phyloP scores from a whole-genome alignment of 257 asterid genomes.

The Scutellaria baicalensis region DNA sequence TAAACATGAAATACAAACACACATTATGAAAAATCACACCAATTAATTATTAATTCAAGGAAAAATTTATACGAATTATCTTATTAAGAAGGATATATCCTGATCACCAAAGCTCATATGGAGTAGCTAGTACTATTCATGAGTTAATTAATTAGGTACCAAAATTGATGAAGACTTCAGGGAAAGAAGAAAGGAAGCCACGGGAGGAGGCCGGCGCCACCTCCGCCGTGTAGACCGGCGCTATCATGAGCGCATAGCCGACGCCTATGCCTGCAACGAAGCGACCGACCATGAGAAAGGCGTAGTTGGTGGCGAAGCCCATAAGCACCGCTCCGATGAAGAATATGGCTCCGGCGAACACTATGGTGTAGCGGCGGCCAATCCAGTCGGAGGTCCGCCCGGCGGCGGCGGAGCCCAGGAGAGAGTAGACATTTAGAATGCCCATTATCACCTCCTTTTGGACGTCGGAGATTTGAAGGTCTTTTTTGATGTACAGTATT shows the following conservation, averaged over 20 bases:
- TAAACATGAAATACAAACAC: neutral
- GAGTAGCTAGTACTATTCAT: too few species aligned
- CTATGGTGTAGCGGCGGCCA: conserved; percentile 65
- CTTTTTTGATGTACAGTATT: conserved; percentile 32
- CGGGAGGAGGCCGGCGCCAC: conserved; percentile 70
- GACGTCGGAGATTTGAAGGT: conserved; percentile 24
- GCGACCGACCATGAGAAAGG: conserved; percentile 72
- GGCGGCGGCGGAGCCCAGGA: conserved; percentile 64
- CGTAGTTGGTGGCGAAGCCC: conserved; percentile 64
- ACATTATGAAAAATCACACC: too few species aligned
- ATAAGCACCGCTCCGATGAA: conserved; percentile 62
- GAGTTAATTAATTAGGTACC: too few species aligned
- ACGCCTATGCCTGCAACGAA: conserved; percentile 74
- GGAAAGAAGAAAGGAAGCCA: conserved; percentile 72
- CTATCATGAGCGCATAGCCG: conserved; percentile 75
- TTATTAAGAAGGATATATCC: too few species aligned
- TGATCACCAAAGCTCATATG: too few species aligned
- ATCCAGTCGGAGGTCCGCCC: conserved; percentile 75
- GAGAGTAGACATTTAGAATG: conserved; percentile 47
- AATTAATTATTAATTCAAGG: too few species aligned
- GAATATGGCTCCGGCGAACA: conserved; percentile 57
- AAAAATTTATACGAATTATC: too few species aligned
- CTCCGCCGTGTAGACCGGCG: conserved; percentile 84
- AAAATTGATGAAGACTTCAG: conserved; percentile 65
- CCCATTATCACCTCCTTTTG: conserved; percentile 52